Conservation (phyloP, 306 rosid species). For the Rosa rugosa region DNA sequence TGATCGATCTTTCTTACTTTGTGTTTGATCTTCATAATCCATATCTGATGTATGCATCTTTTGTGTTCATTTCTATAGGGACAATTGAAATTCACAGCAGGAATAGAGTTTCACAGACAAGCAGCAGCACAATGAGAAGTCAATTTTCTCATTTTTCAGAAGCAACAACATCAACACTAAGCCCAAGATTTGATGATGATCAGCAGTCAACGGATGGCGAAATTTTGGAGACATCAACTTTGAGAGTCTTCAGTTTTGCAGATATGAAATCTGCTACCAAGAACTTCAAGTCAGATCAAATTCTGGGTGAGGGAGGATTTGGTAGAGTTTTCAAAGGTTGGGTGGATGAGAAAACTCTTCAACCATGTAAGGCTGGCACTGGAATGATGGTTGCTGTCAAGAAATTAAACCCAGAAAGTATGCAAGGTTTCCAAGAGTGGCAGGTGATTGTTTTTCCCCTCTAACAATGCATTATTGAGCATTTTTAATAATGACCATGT, state of each 20-base stretch:
- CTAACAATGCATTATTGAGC: not conserved
- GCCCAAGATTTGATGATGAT: conserved; percentile 32
- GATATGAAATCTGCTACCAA: conserved; percentile 64
- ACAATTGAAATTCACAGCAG: conserved; percentile 37
- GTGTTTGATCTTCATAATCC: not conserved
- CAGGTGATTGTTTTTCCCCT: conserved; percentile 44
- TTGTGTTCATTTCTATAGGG: conserved; percentile 32
- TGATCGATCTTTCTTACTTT: not conserved
- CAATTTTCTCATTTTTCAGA: conserved; percentile 67
- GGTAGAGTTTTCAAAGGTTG: conserved; percentile 88
- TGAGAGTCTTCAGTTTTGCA: conserved; percentile 56
- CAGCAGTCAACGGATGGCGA: conserved; percentile 38
- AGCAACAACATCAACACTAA: conserved; percentile 25
- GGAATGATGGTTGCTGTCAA: conserved; percentile 75
- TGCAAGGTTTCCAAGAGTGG: conserved; percentile 88
- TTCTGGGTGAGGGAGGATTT: conserved; percentile 89
- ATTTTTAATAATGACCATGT: not conserved
- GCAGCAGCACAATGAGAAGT: conserved; percentile 51
- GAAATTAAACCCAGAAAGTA: conserved; percentile 65
- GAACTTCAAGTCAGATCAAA: conserved; percentile 53
- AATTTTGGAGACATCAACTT: conserved; percentile 46
- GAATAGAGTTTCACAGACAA: conserved; percentile 41
- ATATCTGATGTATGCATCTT: not conserved
- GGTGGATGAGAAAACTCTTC: conserved; percentile 62
- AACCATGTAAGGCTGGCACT: conserved; percentile 53